Percentiles rank a stretch among this genome's conserved stretches.
Conservation (phyloP, 2,329 filamentous ascomycete genomes). For the Aspergillus caelatus region DNA sequence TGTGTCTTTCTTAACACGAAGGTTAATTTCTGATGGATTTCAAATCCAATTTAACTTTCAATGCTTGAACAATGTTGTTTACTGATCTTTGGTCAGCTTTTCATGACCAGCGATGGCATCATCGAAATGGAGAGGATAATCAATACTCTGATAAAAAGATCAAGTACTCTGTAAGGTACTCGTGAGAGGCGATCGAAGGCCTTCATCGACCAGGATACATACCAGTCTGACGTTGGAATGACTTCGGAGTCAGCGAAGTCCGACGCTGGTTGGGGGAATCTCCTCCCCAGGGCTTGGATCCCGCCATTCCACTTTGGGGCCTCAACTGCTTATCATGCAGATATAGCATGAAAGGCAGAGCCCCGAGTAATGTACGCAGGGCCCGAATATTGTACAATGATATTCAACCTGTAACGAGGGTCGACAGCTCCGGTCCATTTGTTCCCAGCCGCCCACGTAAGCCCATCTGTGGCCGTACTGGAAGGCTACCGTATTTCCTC, state of each 20-base stretch:
- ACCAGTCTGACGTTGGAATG: background rate
- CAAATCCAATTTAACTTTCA: background rate
- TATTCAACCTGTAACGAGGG: background rate
- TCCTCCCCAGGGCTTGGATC: background rate
- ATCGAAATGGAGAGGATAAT: background rate
- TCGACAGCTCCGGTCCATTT: background rate
- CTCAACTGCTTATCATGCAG: background rate
- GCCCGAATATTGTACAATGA: background rate
- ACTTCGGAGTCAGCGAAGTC: background rate
- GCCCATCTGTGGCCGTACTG: background rate
- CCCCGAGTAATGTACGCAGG: background rate
- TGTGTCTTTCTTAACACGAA: background rate
- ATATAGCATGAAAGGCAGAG: background rate
- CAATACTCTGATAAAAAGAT: background rate
- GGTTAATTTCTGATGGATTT: background rate
- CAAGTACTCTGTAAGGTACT: background rate
- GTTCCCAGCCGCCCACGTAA: slow-evolving; percentile 1
- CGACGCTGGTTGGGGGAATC: background rate
- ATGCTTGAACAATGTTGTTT: background rate
- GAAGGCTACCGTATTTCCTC: background rate
- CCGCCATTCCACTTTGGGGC: background rate
- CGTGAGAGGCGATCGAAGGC: background rate
- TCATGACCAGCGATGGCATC: slow-evolving; percentile 1
- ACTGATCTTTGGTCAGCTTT: background rate
- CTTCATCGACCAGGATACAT: background rate